A percentile compares a stretch with the other conserved stretches of the same genome.
Evolutionary conservation across 495 filamentous ascomycete genomes (phyloP).

Genomic region (Penicillium roqueforti): DNA sequence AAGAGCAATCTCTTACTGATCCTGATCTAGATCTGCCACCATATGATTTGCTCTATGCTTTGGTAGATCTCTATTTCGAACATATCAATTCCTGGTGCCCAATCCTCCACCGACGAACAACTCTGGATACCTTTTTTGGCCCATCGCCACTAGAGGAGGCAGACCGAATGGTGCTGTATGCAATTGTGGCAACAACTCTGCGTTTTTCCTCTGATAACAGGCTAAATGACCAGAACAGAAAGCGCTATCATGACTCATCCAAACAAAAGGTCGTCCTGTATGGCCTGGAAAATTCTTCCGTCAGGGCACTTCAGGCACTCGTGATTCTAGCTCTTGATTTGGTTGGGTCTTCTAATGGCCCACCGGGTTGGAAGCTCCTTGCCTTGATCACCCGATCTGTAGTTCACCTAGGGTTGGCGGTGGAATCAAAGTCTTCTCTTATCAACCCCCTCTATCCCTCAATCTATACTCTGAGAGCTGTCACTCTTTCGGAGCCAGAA

Average conservation of each 20-base stretch:
- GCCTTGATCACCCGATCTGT: slow-evolving; percentile 81
- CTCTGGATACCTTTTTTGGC: slow-evolving; percentile 77
- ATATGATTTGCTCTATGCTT: slow-evolving; percentile 74
- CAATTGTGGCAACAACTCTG: slow-evolving; percentile 80
- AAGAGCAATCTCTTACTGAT: slow-evolving; percentile 43
- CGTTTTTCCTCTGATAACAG: slow-evolving; percentile 72
- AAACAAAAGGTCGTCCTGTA: slow-evolving; percentile 83
- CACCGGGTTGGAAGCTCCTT: slow-evolving; percentile 83
- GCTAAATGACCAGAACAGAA: slow-evolving; percentile 64
- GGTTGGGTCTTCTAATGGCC: slow-evolving; percentile 75
- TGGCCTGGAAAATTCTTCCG: slow-evolving; percentile 80
- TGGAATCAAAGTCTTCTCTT: slow-evolving; percentile 71
- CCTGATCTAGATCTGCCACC: slow-evolving; percentile 77
- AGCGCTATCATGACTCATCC: slow-evolving; percentile 70
- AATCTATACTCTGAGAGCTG: slow-evolving; percentile 79
- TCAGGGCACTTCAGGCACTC: slow-evolving; percentile 79
- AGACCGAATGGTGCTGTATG: slow-evolving; percentile 77
- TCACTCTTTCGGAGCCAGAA: slow-evolving; percentile 73
- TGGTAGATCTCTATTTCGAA: slow-evolving; percentile 85
- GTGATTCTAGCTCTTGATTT: slow-evolving; percentile 78
- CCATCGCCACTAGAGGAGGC: slow-evolving; percentile 68
- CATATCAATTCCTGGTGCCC: slow-evolving; percentile 90
- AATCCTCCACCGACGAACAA: slow-evolving; percentile 75
- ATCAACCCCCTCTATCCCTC: slow-evolving; percentile 70
- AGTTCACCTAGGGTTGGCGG: slow-evolving; percentile 76